phyloP scores from a whole-genome alignment of 495 filamentous ascomycete genomes.

The Polyplosphaeria fusca region DNA sequence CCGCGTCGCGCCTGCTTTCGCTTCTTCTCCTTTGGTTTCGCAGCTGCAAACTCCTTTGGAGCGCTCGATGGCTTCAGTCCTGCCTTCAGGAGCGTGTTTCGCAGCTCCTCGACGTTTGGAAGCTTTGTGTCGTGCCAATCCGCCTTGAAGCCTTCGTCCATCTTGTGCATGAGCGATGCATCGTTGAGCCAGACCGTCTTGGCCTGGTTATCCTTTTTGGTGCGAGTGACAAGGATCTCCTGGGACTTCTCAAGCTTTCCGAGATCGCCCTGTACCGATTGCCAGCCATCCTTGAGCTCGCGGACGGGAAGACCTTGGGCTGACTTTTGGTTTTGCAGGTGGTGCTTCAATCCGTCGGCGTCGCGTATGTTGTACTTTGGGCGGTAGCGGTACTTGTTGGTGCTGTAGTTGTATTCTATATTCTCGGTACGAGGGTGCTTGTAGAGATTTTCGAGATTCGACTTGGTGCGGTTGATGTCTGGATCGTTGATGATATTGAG shows the following conservation, averaged over 20 bases:
- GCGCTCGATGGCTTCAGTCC: conserved; percentile 48
- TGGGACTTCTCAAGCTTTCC: conserved; percentile 71
- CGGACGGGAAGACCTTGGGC: conserved; percentile 76
- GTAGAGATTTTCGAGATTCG: conserved; percentile 14
- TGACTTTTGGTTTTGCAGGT: conserved; percentile 77
- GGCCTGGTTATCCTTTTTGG: conserved; percentile 87
- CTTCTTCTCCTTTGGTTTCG: conserved; percentile 60
- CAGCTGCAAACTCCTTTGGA: conserved; percentile 53
- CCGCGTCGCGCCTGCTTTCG: conserved; percentile 63
- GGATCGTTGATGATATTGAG: conserved; percentile 53
- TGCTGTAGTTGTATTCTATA: conserved; percentile 65
- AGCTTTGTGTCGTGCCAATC: conserved; percentile 82
- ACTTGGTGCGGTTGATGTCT: conserved; percentile 3
- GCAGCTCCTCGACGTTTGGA: conserved; percentile 68
- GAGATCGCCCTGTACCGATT: conserved; percentile 72
- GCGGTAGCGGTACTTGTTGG: conserved; percentile 70
- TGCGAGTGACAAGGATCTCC: conserved; percentile 77
- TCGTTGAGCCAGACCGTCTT: conserved; percentile 88
- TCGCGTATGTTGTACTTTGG: conserved; percentile 75
- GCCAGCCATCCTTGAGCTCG: conserved; percentile 93
- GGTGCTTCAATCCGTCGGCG: conserved; percentile 68
- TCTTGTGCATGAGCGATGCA: conserved; percentile 65
- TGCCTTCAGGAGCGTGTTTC: conserved; percentile 50
- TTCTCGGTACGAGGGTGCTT: conserved; percentile 55
- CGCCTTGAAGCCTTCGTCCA: conserved; percentile 76